Evolutionary conservation across 805 yeast genomes (phyloP), one percentile per base, ranked within the genome.

Genomic region (Candida stauntonica): DNA sequence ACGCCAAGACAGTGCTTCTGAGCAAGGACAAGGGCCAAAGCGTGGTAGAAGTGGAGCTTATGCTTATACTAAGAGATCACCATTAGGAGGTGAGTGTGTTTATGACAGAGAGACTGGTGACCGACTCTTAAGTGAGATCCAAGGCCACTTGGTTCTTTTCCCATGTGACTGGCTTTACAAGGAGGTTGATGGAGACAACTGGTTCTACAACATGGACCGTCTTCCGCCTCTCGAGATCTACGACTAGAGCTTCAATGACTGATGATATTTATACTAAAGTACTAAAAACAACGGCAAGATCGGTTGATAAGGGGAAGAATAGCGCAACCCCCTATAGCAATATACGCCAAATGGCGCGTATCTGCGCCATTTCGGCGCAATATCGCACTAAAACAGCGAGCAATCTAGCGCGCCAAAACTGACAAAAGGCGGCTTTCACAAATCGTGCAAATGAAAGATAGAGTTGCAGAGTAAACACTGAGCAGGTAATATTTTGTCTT

Each of bases 211-310:
- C 52, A 81, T 94, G 35, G 99, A 93, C 57, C 78, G 95, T 54
- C 67, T 93, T 19, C 96, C 98, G 5, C 99, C 99, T 2, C 78
- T 93, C 39, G 98, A 93, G 57, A 91, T 93, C 37, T 93, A 85
- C 59, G 91, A 88, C 53, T 87, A n/a, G n/a, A n/a, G n/a, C n/a
- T n/a, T n/a, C n/a, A n/a, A n/a, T n/a, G n/a, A n/a, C n/a, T n/a
- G n/a, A n/a, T n/a, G n/a, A n/a, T n/a, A n/a, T n/a, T n/a, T n/a
- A n/a, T n/a, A n/a, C n/a, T n/a, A n/a, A n/a, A n/a, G n/a, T n/a
- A n/a, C n/a, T n/a, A n/a, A n/a, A n/a, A n/a, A n/a, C n/a, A n/a
- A n/a, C n/a, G n/a, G n/a, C n/a, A n/a, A n/a, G n/a, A n/a, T n/a
- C n/a, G n/a, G n/a, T n/a, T n/a, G n/a, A n/a, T n/a, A n/a, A n/a